Evolutionary conservation across 2,329 filamentous ascomycete species (phyloP).

Genomic region (Chrysoporthe puriensis): DNA sequence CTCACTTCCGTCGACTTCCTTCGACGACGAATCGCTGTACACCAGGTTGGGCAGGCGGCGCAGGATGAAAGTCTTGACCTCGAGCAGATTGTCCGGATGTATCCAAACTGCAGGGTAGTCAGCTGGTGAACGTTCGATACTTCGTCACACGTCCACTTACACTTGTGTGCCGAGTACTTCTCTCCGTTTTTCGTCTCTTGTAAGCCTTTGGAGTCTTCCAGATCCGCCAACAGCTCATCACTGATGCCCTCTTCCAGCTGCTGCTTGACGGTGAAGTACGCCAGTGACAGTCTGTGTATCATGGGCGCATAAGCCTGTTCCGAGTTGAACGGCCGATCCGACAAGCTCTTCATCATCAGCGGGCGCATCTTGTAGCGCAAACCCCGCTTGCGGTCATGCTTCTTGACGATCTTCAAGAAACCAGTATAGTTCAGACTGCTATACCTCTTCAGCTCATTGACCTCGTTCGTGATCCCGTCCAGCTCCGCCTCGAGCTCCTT

Average conservation of each 20-base stretch:
- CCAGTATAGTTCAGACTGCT: slow-evolving; percentile 96
- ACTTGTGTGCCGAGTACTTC: slow-evolving; percentile 85
- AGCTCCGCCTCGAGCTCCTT: slow-evolving; percentile 78
- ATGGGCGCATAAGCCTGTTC: slow-evolving; percentile 87
- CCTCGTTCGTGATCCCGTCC: slow-evolving; percentile 85
- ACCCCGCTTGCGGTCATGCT: slow-evolving; percentile 93
- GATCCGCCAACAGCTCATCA: slow-evolving; percentile 26
- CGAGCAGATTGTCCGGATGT: slow-evolving; percentile 90
- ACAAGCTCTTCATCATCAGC: slow-evolving; percentile 86
- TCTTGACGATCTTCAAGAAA: slow-evolving; percentile 98
- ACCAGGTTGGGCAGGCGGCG: slow-evolving; percentile 88
- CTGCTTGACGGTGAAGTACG: slow-evolving; percentile 94
- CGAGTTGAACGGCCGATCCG: slow-evolving; percentile 91
- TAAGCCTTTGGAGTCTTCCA: slow-evolving; percentile 21
- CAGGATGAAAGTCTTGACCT: slow-evolving; percentile 95
- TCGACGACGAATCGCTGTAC: slow-evolving; percentile 86
- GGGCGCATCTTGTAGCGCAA: slow-evolving; percentile 85
- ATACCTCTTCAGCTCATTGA: slow-evolving; percentile 92
- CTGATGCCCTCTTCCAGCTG: slow-evolving; percentile 65
- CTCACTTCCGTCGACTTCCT: slow-evolving; percentile 76
- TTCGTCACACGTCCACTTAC: slow-evolving; percentile 49
- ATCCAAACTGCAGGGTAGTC: slow-evolving; percentile 74
- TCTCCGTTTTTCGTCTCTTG: slow-evolving; percentile 65
- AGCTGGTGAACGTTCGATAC: slow-evolving; percentile 31
- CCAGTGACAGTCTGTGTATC: slow-evolving; percentile 86